Evolutionary conservation across 768 basidiomycete species (phyloP).

Genomic region (Gloeopeniophorella convolvens): DNA sequence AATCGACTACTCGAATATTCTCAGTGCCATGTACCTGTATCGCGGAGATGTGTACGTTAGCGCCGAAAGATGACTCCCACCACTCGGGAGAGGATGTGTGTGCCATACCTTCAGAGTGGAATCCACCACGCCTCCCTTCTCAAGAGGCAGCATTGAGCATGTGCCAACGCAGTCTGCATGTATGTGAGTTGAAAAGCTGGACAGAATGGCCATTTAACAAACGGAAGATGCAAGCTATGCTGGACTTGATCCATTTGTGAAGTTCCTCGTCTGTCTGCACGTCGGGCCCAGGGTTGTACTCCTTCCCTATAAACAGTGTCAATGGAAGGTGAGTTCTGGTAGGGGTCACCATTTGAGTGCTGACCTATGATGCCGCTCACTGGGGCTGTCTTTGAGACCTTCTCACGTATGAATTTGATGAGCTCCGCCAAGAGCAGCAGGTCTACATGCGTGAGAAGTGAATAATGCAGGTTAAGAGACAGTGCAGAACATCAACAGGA

Average conservation of each 20-base stretch:
- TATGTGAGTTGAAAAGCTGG: neutral
- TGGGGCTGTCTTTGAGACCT: too few species aligned
- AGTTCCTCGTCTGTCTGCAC: slow-evolving; percentile 27
- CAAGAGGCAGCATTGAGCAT: slow-evolving; percentile 35
- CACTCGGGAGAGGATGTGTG: too few species aligned
- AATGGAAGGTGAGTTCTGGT: too few species aligned
- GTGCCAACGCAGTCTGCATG: slow-evolving; percentile 31
- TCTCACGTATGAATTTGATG: too few species aligned
- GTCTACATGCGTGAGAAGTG: too few species aligned
- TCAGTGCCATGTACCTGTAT: slow-evolving; percentile 32
- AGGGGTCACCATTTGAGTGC: too few species aligned
- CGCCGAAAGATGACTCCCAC: slow-evolving; percentile 15
- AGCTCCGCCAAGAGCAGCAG: too few species aligned
- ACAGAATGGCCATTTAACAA: neutral
- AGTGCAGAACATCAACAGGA: too few species aligned
- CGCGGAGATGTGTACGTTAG: too few species aligned
- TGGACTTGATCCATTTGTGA: neutral
- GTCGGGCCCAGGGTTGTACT: slow-evolving; percentile 27
- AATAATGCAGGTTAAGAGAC: too few species aligned
- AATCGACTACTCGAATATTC: slow-evolving; percentile 43
- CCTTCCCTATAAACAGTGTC: slow-evolving; percentile 21
- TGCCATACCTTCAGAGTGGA: slow-evolving; percentile 26
- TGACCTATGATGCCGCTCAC: too few species aligned
- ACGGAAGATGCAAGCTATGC: neutral
- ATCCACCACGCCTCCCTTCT: slow-evolving; percentile 36